Evolutionary conservation across 352 stramenopile species (phyloP).

Genomic region (Pythium aquatile): DNA sequence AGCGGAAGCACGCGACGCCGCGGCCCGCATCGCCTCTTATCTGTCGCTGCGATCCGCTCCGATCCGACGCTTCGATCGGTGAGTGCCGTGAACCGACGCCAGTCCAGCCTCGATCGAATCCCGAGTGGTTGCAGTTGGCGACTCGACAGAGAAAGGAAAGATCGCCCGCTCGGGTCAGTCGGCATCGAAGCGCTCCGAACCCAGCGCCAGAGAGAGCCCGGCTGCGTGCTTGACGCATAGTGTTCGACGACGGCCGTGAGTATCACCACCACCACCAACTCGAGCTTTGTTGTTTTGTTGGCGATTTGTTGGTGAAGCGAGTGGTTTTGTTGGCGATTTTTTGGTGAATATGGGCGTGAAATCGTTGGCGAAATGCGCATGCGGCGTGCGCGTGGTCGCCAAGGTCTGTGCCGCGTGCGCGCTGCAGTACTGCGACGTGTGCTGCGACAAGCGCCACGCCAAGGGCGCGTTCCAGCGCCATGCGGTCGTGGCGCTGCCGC

Average conservation of each 20-base stretch:
- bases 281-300: not conserved
- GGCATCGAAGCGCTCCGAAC: slow-evolving; percentile 1
- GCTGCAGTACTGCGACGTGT: slow-evolving; percentile 36
- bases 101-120: slow-evolving; percentile 1
- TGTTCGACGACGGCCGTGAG: not conserved
- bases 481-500: slow-evolving; percentile 18
- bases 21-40: not conserved
- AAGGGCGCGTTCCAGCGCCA: slow-evolving; percentile 42
- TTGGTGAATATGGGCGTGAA: not conserved
- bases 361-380: slow-evolving; percentile 23
- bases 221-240: not conserved
- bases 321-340: not conserved
- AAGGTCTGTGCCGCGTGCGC: slow-evolving; percentile 32
- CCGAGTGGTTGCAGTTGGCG: slow-evolving; percentile 5
- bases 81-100: not conserved
- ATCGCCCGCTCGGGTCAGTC: not conserved
- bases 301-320: not conserved
- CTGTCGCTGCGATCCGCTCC: not conserved
- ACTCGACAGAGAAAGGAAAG: slow-evolving; percentile 4
- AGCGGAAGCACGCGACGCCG: not conserved
- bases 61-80: slow-evolving; percentile 6
- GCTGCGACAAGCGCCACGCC: slow-evolving; percentile 30
- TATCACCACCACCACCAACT: not conserved
- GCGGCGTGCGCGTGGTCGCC: slow-evolving; percentile 20
- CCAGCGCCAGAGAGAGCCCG: not conserved